Evolutionary conservation across 2,329 filamentous ascomycete genomes (phyloP).

Genomic region (Aspergillus ibericus): DNA sequence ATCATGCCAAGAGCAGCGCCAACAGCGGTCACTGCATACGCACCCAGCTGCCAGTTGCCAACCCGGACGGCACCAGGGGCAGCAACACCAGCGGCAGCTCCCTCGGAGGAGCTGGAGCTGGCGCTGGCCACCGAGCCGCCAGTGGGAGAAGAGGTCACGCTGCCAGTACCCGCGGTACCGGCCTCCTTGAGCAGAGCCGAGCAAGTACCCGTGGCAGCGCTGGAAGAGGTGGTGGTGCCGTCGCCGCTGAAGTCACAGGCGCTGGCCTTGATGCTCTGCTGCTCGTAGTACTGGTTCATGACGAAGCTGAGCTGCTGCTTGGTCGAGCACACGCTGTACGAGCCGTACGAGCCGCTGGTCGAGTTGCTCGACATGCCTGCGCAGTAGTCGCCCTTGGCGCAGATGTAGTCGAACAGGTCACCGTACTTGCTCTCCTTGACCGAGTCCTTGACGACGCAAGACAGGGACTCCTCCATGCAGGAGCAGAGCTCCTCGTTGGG

Average conservation of each 20-base stretch:
- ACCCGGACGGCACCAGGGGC: constrained; percentile 39
- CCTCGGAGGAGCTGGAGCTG: constrained; percentile 27
- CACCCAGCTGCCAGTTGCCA: constrained; percentile 43
- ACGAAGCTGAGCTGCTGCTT: constrained; percentile 49
- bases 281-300: constrained; percentile 49
- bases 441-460: constrained; percentile 65
- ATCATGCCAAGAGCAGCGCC: constrained; percentile 50
- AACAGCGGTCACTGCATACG: constrained; percentile 46
- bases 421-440: constrained; percentile 56
- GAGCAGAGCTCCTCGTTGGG: constrained; percentile 77
- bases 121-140: constrained; percentile 22
- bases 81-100: constrained; percentile 32
- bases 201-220: constrained; percentile 36
- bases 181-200: constrained; percentile 39
- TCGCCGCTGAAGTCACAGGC: constrained; percentile 50
- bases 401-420: constrained; percentile 63
- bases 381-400: constrained; percentile 39
- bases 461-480: constrained; percentile 77
- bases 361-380: constrained; percentile 42
- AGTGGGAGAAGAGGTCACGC: constrained; percentile 38
- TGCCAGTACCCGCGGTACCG: constrained; percentile 42
- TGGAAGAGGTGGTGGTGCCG: constrained; percentile 36
- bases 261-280: constrained; percentile 30
- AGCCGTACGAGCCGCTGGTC: constrained; percentile 46
- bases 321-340: constrained; percentile 50